Evolutionary conservation across 83 land plant species (phyloP), one percentile per base, ranked within the genome.

Genomic region (Picea abies): DNA sequence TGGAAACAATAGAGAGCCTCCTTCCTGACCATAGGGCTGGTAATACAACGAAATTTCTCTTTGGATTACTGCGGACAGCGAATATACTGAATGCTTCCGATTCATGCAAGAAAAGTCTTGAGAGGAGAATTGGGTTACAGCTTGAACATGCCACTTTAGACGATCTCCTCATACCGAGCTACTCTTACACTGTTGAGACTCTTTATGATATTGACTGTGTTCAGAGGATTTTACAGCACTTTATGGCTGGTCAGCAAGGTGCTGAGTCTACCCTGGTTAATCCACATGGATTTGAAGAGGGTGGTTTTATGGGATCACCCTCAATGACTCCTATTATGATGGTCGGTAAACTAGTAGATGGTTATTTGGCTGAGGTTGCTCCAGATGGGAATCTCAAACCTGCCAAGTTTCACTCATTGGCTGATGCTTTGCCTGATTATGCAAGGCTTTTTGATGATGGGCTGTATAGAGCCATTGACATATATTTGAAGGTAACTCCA

Each of bases 161-260:
- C 80, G 98, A 96, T 82, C 87, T 96, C 6, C 85, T 96, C 70
- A 88, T 96, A 44, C 99, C 99, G 52, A 96, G 95, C 82, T 96
- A 95, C 84, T 96, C 97, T 3, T 93, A 93, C 75, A 86, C 91
- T 61, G 91, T 90, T 29, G 99, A 96, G 71, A 96, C 99, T 9
- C 89, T 96, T 9, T 96, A 96, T 78, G 99, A 96, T 79, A 93
- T 96, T 23, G 94, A 94, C 44, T 89, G 93, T 62, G 94, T 93
- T 23, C 88, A 93, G 85, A 85, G 99, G 80, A 90, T 94, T 63
- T 76, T 96, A 35, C 63, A 83, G 23, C 86, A 89, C 75, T 96
- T 91, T 79, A 61, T 90, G 62, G 15, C 58, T 19, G 52, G 80
- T 44, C 25, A 19, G 3, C 26, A 14, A n/a, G 49, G 35, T 63